phyloP scores from a whole-genome alignment of 371 early-diverging fungal species.

The Basidiobolus heterosporus region DNA sequence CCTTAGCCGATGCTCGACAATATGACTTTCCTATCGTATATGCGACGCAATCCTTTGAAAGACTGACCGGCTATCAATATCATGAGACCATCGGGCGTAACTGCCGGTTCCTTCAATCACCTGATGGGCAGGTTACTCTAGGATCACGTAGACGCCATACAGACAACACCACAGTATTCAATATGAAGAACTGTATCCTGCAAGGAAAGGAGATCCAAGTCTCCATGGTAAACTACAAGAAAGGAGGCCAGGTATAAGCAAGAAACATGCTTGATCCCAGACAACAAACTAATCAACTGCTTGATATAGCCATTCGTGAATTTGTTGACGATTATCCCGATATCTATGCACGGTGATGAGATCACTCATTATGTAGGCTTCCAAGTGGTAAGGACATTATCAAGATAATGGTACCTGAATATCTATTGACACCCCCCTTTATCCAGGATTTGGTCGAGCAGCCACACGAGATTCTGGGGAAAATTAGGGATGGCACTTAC shows the following conservation, averaged over 20 bases:
- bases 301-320: constrained; percentile 42
- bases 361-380: constrained; percentile 49
- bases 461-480: constrained; percentile 40
- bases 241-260: constrained; percentile 34
- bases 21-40: constrained; percentile 39
- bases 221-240: constrained; percentile 44
- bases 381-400: constrained; percentile 18
- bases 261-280: not conserved
- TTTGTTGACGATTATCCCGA: constrained; percentile 45
- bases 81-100: constrained; percentile 42
- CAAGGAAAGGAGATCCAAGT: constrained; percentile 41
- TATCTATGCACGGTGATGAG: constrained; percentile 18
- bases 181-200: constrained; percentile 28
- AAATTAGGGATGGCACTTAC: constrained; percentile 34
- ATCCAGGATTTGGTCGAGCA: constrained; percentile 39
- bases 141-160: constrained; percentile 36
- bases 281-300: not conserved
- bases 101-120: constrained; percentile 49
- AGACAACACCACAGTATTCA: constrained; percentile 34
- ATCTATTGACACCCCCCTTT: not conserved
- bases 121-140: constrained; percentile 27
- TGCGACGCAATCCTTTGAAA: constrained; percentile 38
- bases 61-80: constrained; percentile 38
- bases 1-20: constrained; percentile 22
- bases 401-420: not conserved